Conservation (phyloP, 257 asterid genomes). For the Henckelia pumila region DNA sequence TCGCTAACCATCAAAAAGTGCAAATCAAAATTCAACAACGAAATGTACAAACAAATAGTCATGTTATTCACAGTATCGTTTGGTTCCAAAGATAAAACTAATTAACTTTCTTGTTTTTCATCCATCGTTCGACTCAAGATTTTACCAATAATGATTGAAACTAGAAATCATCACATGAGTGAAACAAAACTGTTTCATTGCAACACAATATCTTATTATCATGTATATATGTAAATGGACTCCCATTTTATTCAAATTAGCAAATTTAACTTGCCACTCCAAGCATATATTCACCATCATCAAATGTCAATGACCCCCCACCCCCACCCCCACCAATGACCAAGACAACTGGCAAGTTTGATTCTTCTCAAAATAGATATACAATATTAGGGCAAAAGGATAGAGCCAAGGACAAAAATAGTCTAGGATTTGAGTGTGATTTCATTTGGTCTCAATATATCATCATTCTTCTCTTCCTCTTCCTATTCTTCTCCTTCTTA, state of each 20-base stretch:
- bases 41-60: no score
- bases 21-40: not conserved
- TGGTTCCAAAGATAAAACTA: no score
- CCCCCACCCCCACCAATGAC: slow-evolving; percentile 18
- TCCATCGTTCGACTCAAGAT: no score
- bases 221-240: no score
- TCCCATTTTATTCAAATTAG: no score
- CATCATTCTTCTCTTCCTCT: slow-evolving; percentile 13
- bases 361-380: slow-evolving; percentile 57
- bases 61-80: no score
- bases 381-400: slow-evolving; percentile 39
- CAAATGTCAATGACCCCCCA: slow-evolving; percentile 28
- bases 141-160: no score
- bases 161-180: no score
- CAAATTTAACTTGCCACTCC: no score
- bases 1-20: slow-evolving; percentile 19
- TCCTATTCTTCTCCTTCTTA: slow-evolving; percentile 31
- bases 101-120: no score
- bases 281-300: slow-evolving; percentile 31
- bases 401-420: slow-evolving; percentile 56
- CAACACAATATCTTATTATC: no score
- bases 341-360: slow-evolving; percentile 77
- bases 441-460: slow-evolving; percentile 43
- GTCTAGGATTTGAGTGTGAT: slow-evolving; percentile 51
- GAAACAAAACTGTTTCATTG: no score